Percentiles rank a stretch among this genome's conserved stretches.
Conservation (phyloP, 345 rosid species). For the Lepidium didymum region DNA sequence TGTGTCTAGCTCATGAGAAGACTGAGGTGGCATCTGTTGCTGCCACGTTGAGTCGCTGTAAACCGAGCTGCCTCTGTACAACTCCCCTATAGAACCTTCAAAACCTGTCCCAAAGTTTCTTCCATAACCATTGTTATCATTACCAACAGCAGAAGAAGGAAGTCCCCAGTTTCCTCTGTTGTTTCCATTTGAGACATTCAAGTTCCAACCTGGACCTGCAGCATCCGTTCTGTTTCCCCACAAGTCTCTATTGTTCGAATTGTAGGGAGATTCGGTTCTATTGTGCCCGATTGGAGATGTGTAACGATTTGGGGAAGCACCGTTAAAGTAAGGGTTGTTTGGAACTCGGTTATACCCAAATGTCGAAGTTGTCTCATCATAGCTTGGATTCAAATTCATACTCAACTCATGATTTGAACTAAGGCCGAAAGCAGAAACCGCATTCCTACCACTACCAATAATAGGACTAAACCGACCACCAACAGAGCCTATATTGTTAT, state of each 20-base stretch:
- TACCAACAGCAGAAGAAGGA: constrained; percentile 34
- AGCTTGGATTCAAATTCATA: constrained; percentile 42
- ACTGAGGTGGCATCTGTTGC: constrained; percentile 18
- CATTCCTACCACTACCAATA: constrained; percentile 46
- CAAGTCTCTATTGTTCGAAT: constrained; percentile 46
- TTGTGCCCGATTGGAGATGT: constrained; percentile 60
- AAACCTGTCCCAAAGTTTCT: constrained; percentile 43
- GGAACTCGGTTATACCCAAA: constrained; percentile 53
- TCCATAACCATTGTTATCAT: constrained; percentile 31
- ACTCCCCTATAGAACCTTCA: constrained; percentile 59
- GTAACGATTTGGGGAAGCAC: constrained; percentile 51
- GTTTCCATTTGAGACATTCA: constrained; percentile 53
- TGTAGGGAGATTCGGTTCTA: constrained; percentile 48
- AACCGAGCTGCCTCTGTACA: constrained; percentile 51
- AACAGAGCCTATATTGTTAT: constrained; percentile 50
- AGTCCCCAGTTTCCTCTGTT: constrained; percentile 64
- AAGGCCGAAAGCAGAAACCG: constrained; percentile 44
- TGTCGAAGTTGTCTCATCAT: constrained; percentile 31
- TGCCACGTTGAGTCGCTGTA: constrained; percentile 79
- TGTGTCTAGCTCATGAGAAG: constrained; percentile 50
- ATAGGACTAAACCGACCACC: constrained; percentile 59
- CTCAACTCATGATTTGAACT: constrained; percentile 62
- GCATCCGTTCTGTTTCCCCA: constrained; percentile 68
- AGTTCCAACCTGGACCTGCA: constrained; percentile 50
- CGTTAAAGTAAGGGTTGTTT: constrained; percentile 40